Evolutionary conservation across 768 basidiomycete species (phyloP), one percentile per base, ranked within the genome.

Genomic region (Mycena pura): DNA sequence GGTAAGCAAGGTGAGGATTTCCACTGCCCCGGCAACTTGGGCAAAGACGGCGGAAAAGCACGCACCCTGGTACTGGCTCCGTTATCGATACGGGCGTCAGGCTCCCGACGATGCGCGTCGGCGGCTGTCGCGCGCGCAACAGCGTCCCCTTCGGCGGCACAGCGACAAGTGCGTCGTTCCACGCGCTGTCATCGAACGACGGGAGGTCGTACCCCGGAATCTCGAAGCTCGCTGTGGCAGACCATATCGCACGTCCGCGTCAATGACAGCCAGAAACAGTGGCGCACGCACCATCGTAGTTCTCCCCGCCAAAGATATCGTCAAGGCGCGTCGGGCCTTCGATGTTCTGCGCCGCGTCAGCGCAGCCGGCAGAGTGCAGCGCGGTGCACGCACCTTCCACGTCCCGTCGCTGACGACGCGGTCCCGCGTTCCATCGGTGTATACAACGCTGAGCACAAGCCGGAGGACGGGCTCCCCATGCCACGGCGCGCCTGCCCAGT

Each of bases 251-350:
- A 15, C 15, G 14, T 8, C 8, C 32, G 25, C 10, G 36, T 3
- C 3, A n/a, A 19, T 17, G 24, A 28, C 21, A n/a, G n/a, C 17
- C 4, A n/a, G 41, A 2, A n/a, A 14, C 17, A 34, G 21, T 8
- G 5, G 15, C 21, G 9, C 17, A 31, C 67, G 10, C 56, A 74
- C 73, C 73, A 61, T 74, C 68, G 43, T 60, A 72, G 39, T 72
- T 74, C 60, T 74, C 73, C 25, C 73, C 73, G 11, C 73, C 73
- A 45, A 74, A 74, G 3, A 74, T 52, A 57, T 74, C 73, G 40
- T 74, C 70, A 10, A 74, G 55, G 8, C 71, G 64, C 6, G 73
- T 74, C 3, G 71, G 73, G 5, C 73, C 73, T 29, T 74, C 73
- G 5, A 58, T 60, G 6, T 44, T 44, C 59, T 60, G 21, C 19